Evolutionary conservation across 768 basidiomycete species (phyloP), one percentile per base, ranked within the genome.

Genomic region (Mycena belliarum): DNA sequence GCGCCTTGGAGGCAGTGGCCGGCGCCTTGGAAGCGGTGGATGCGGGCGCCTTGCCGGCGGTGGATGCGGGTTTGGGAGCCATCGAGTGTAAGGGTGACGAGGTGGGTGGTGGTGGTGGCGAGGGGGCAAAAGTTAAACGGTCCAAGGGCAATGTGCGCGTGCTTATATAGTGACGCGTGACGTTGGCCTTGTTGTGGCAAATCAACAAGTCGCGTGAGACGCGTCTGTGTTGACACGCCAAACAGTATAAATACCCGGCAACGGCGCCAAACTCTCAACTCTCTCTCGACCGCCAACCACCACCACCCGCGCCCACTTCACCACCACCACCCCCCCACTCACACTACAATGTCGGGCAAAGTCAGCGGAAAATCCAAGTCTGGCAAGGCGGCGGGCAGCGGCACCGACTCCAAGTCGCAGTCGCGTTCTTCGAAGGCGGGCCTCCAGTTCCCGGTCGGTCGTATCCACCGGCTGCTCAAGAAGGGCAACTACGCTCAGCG

Each of bases 31-130:
- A 83, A 47, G 80, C 80, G 46, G 83, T 82, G 25, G 83, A 87
- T 50, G 87, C 85, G 32, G 86, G 86, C 58, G 86, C 87, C 74
- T 86, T 93, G 70, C 86, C 87, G 68, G 90, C 88, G 67, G 88
- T 89, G 56, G 90, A 91, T 58, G 88, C 83, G 69, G 87, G 86
- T 82, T 88, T 90, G 65, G 88, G 87, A 32, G 83, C 87, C 91
- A 93, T 93, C 78, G 61, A 45, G 45, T 49, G 72, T 67, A 43
- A 63, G n/a, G n/a, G 63, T 56, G 54, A 41, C 20, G 46, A 60
- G 49, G 45, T 51, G 50, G 49, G 29, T 40, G 53, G 67, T 72
- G 63, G 77, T 75, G 63, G 75, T 70, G 64, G 70, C 50, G 65
- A 18, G 49, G 16, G 38, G 56, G 56, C 49, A 66, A 65, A 68